Base-by-base conservation (phyloP, 768 basidiomycete species). In the Suillus sp. region DNA sequence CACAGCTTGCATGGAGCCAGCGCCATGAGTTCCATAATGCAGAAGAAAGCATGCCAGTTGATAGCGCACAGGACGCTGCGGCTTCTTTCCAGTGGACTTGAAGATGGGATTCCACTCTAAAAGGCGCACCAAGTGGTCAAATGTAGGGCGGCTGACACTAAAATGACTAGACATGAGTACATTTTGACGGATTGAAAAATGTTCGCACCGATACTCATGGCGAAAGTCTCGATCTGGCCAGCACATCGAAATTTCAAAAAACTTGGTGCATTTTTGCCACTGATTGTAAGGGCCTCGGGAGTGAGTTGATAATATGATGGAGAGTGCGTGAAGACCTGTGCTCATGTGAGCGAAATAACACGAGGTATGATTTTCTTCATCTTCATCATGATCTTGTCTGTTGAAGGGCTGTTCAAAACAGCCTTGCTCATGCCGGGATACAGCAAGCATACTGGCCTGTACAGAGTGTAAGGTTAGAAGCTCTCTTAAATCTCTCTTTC, bases 11-110 rank as follows among this genome's bases (percentile, higher is more conserved):
- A 61, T 43, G 34, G 51, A 42, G 59, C 64, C 61, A 20, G 63
- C 65, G 14, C 66, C 72, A 34, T 57, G 64, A 22, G 62, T 62
- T 22, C 70, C 72, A 56, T 68, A 69, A 10, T 68, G 54, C n/a
- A 67, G 58, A 0, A 74, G 66, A 35, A 72, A 72, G 4, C 65
- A 61, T 1, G 60, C 72, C 0, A 71, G 60, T 54, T 74, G 72
- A 51, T 64, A 70, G 30, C 62, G 30, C 5, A 70, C 65, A 42
- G 70, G 72, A 6, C 64, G 58, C 59, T 73, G 72, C 1, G 69
- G 72, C n/a, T 66, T 64, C 27, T 42, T 25, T 13, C 65, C 60
- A 22, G 25, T 27, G 38, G 35, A 64, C 38, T 38, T 14, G 4
- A 38, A 38, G 38, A 38, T 38, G 14, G 14, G 38, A 38, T 38